phyloP scores from a whole-genome alignment of 495 filamentous ascomycete species.

The Talaromyces stipitatus region DNA sequence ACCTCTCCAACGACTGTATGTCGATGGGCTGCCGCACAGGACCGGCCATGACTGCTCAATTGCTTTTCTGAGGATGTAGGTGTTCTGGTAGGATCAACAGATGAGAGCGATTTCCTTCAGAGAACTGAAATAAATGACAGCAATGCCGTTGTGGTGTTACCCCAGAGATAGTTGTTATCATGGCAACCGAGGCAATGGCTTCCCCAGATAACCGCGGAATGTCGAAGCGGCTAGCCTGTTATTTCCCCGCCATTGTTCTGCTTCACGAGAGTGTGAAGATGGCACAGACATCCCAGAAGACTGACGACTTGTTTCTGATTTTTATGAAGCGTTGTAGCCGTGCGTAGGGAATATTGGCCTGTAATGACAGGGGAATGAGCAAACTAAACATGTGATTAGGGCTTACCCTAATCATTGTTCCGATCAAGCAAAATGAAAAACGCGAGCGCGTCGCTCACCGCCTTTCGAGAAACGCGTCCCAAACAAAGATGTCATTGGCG shows the following conservation, averaged over 20 bases:
- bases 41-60: constrained; percentile 63
- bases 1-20: constrained; percentile 64
- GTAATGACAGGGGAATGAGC: not conserved
- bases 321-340: not conserved
- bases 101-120: not conserved
- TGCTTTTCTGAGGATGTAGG: not conserved
- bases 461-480: not conserved
- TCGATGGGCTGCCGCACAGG: constrained; percentile 83
- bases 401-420: not conserved
- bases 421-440: not conserved
- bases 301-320: not conserved
- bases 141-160: not conserved
- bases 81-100: not conserved
- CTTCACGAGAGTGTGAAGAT: not conserved
- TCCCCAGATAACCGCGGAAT: not conserved
- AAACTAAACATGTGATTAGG: not conserved
- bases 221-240: not conserved
- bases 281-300: not conserved
- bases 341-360: too few species aligned
- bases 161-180: not conserved
- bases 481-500: not conserved
- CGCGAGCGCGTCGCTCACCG: constrained; percentile 4
- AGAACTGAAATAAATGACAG: not conserved
- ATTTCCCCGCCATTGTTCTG: not conserved
- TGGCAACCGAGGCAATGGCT: not conserved